Percentiles rank a stretch among this genome's conserved stretches.
Evolutionary conservation across 1,139 yeast genomes (phyloP).

Genomic region (Pneumocystis wakefieldiae): DNA sequence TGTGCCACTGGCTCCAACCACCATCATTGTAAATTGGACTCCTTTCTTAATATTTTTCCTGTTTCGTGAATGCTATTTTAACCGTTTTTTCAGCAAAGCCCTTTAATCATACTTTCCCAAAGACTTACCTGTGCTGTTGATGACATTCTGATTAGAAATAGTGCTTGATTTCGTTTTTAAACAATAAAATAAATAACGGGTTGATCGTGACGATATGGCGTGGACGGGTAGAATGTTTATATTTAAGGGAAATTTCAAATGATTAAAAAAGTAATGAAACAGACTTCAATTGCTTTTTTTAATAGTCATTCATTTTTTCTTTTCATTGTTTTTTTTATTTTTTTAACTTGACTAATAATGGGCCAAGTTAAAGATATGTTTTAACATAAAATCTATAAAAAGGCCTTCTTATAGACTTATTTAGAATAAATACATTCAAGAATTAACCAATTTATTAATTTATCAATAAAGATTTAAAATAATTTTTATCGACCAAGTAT

Average conservation of each 20-base stretch:
- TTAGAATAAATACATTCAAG: no score
- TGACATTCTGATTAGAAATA: background rate
- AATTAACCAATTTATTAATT: no score
- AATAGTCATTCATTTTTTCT: no score
- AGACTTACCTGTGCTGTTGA: background rate
- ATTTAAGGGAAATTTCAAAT: background rate
- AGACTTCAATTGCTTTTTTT: no score
- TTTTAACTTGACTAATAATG: no score
- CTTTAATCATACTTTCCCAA: background rate
- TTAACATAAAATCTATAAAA: no score
- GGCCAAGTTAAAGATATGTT: no score
- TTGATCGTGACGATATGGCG: background rate
- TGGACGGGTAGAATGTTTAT: background rate
- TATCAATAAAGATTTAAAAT: no score
- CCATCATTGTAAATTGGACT: slow-evolving; percentile 63
- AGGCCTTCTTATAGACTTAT: no score
- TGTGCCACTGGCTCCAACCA: slow-evolving; percentile 60
- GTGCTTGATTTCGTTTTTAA: background rate
- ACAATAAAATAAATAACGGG: background rate
- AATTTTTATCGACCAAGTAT: background rate
- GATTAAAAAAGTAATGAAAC: background rate
- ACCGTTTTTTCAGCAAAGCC: background rate
- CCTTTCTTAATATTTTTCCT: slow-evolving; percentile 74
- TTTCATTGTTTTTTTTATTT: no score
- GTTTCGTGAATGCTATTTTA: slow-evolving; percentile 17